These are phyloP conservation scores for Rhodotorula sp. DNA, from an alignment of 1,284 basidiomycete genomes.

Conservation along the genomic window DNA sequence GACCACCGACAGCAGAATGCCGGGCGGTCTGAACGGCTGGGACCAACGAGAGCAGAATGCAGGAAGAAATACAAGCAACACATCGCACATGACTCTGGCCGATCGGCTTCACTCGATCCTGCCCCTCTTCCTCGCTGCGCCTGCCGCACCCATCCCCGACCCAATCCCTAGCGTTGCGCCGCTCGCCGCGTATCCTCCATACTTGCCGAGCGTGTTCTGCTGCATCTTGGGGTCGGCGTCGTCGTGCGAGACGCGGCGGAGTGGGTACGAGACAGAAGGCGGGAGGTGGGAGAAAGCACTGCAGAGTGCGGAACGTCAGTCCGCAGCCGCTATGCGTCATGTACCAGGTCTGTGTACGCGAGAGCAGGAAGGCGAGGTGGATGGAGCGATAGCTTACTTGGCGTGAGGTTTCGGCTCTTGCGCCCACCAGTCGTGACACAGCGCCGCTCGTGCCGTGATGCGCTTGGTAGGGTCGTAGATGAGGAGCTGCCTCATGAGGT, in stretches of 20 bases:
- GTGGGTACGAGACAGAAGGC: conserved; percentile 51
- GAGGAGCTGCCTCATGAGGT: conserved; percentile 79
- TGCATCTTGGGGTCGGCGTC: conserved; percentile 52
- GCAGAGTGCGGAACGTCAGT: conserved; percentile 17
- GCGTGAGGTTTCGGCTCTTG: conserved; percentile 52
- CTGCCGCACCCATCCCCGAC: conserved; percentile 11
- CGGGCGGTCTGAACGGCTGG: too few species aligned
- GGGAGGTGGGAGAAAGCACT: conserved; percentile 47
- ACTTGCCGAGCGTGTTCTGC: conserved; percentile 18
- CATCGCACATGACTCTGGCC: neutral
- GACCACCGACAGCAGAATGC: neutral
- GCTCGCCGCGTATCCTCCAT: conserved; percentile 15
- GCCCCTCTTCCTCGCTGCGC: conserved; percentile 18
- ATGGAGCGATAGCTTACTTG: conserved; percentile 48
- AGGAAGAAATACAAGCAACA: conserved; percentile 18
- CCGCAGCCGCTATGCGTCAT: neutral
- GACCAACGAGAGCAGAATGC: neutral
- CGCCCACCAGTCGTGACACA: conserved; percentile 66
- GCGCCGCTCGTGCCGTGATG: conserved; percentile 76
- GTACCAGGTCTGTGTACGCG: too few species aligned
- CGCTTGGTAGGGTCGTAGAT: conserved; percentile 87
- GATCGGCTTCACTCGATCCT: conserved; percentile 12
- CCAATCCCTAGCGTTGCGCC: conserved; percentile 9
- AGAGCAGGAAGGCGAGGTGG: neutral
- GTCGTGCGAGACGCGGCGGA: conserved; percentile 57